phyloP scores from a whole-genome alignment of 148 eudicot genomes.

The Mesembryanthemum crystallinum region DNA sequence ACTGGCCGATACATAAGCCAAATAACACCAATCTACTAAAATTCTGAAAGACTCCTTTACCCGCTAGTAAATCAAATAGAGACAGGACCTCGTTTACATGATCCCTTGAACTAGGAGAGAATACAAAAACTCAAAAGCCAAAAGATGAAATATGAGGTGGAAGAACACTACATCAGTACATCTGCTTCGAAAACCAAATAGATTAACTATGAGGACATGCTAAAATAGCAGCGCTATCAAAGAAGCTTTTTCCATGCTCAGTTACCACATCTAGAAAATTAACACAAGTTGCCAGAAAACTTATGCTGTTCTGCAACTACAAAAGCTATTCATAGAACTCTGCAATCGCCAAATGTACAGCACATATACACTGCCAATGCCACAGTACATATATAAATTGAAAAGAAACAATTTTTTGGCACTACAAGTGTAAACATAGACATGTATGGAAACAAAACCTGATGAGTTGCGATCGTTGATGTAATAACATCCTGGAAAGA shows the following conservation, averaged over 20 bases:
- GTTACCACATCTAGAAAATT: background rate
- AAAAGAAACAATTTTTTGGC: background rate
- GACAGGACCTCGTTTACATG: too few relatives aligned
- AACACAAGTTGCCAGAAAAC: background rate
- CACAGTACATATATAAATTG: background rate
- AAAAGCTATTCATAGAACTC: too few relatives aligned
- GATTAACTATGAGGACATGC: too few relatives aligned
- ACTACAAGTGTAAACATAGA: background rate
- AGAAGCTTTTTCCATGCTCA: background rate
- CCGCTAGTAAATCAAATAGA: too few relatives aligned
- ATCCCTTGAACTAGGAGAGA: too few relatives aligned
- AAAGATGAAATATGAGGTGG: background rate
- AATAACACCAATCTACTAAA: too few relatives aligned
- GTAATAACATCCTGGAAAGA: conserved; percentile 63
- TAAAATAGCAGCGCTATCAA: background rate
- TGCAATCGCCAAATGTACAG: too few relatives aligned
- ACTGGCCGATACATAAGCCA: too few relatives aligned
- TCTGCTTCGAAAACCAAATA: background rate
- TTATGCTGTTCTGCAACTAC: background rate
- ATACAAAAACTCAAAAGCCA: too few relatives aligned
- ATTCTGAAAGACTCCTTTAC: too few relatives aligned
- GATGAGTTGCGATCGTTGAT: conserved; percentile 58
- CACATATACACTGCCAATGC: background rate
- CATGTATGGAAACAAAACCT: conserved; percentile 46
- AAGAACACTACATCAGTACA: background rate